Percentiles rank a stretch among this genome's conserved stretches.
phyloP scores from a whole-genome alignment of 2,329 filamentous ascomycete species.

The Delphinella strobiligena region DNA sequence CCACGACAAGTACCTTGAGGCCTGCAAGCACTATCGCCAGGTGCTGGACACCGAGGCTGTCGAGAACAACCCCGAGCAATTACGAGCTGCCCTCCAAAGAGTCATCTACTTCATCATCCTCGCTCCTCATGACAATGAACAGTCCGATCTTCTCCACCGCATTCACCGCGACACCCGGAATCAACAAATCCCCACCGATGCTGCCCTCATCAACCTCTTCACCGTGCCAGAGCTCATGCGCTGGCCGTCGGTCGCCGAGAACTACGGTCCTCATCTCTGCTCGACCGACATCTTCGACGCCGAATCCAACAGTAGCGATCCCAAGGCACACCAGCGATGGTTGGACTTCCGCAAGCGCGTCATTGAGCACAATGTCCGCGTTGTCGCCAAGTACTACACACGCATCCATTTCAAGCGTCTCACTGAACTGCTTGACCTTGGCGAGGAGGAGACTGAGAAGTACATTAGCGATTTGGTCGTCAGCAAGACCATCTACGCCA shows the following conservation, averaged over 20 bases:
- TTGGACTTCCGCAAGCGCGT: slow-evolving; percentile 93
- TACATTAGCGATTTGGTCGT: slow-evolving; percentile 97
- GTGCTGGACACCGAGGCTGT: slow-evolving; percentile 93
- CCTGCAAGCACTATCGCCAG: slow-evolving; percentile 95
- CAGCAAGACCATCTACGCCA: slow-evolving; percentile 94
- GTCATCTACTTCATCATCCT: slow-evolving; percentile 98
- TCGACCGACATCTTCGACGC: slow-evolving; percentile 75
- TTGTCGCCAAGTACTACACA: slow-evolving; percentile 97
- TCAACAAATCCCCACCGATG: slow-evolving; percentile 59
- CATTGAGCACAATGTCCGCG: slow-evolving; percentile 97
- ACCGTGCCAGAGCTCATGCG: slow-evolving; percentile 95
- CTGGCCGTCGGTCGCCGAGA: slow-evolving; percentile 85
- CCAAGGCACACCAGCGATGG: slow-evolving; percentile 78
- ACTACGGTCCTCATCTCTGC: slow-evolving; percentile 80
- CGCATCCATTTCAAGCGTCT: slow-evolving; percentile 87
- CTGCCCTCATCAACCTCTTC: slow-evolving; percentile 83
- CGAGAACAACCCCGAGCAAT: slow-evolving; percentile 74
- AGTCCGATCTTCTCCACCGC: slow-evolving; percentile 91
- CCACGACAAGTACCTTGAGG: slow-evolving; percentile 92
- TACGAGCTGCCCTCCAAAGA: slow-evolving; percentile 76
- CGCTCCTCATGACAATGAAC: slow-evolving; percentile 94
- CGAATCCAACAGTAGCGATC: slow-evolving; percentile 49
- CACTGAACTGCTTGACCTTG: slow-evolving; percentile 80
- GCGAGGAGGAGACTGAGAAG: slow-evolving; percentile 94
- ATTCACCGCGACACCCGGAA: slow-evolving; percentile 79